phyloP scores from a whole-genome alignment of 345 rosid species.

The Erysimum cheiranthoides region DNA sequence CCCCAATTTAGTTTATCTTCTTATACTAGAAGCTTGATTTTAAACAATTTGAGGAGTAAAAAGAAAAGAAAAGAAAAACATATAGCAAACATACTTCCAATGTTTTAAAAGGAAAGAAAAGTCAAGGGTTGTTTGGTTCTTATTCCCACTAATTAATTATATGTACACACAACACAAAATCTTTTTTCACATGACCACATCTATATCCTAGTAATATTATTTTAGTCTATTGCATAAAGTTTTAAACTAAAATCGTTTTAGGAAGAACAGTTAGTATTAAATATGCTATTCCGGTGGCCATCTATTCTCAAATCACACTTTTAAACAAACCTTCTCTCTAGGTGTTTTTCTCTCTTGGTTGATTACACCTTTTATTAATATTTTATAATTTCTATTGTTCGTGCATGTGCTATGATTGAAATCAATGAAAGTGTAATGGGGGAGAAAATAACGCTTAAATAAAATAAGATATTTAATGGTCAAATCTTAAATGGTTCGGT shows the following conservation, averaged over 20 bases:
- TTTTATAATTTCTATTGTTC: constrained; percentile 7
- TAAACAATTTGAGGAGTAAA: neutral
- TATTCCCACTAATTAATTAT: constrained; percentile 10
- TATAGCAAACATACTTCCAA: constrained; percentile 3
- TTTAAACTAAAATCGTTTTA: neutral
- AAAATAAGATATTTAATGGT: constrained; percentile 24
- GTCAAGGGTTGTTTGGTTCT: constrained; percentile 43
- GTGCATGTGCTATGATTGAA: constrained; percentile 47
- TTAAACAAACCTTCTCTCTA: constrained; percentile 35
- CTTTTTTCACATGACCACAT: constrained; percentile 7
- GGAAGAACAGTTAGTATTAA: constrained; percentile 20
- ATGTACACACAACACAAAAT: neutral
- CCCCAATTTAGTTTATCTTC: neutral
- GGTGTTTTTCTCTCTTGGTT: constrained; percentile 45
- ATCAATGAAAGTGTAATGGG: constrained; percentile 26
- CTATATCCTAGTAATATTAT: neutral
- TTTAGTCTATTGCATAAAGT: constrained; percentile 3
- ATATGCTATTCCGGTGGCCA: constrained; percentile 33
- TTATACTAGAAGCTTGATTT: neutral
- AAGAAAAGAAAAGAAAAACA: constrained; percentile 3
- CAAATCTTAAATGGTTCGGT: constrained; percentile 38
- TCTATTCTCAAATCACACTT: constrained; percentile 34
- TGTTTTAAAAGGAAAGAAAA: constrained; percentile 11
- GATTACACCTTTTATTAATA: constrained; percentile 31
- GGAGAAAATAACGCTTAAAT: constrained; percentile 13